phyloP scores from a whole-genome alignment of 2,329 filamentous ascomycete species.

The Grosmannia huntii region DNA sequence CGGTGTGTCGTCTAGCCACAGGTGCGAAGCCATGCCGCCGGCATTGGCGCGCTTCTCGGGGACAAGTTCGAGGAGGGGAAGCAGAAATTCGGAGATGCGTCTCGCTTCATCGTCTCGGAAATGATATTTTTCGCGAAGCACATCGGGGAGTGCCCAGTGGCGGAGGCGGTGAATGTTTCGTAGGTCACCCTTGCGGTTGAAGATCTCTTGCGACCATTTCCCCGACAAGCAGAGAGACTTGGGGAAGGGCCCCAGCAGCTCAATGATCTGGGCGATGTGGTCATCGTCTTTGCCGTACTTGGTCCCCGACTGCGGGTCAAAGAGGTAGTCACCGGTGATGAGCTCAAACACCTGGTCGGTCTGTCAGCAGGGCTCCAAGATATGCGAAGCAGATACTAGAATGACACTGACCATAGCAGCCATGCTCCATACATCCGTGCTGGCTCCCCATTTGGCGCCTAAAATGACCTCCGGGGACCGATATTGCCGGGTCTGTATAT shows the following conservation, averaged over 20 bases:
- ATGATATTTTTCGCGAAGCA: constrained; percentile 92
- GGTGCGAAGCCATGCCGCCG: constrained; percentile 81
- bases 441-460: constrained; percentile 97
- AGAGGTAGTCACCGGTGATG: constrained; percentile 96
- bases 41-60: constrained; percentile 88
- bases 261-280: constrained; percentile 97
- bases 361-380: neutral
- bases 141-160: constrained; percentile 90
- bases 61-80: constrained; percentile 80
- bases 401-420: constrained; percentile 71
- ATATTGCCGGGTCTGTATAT: constrained; percentile 97
- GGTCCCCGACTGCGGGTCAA: constrained; percentile 94
- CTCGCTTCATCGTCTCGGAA: constrained; percentile 73
- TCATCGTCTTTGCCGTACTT: constrained; percentile 99
- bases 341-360: constrained; percentile 75
- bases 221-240: constrained; percentile 83
- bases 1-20: constrained; percentile 71
- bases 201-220: constrained; percentile 98
- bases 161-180: constrained; percentile 93
- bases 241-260: constrained; percentile 85
- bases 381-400: constrained; percentile 6
- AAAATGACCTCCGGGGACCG: constrained; percentile 94
- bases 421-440: constrained; percentile 99
- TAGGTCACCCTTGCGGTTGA: constrained; percentile 93
- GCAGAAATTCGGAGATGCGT: constrained; percentile 67